These are phyloP conservation scores for Aspergillus pseudonomiae DNA, from an alignment of 2,329 filamentous ascomycete genomes.

Conservation along the genomic window DNA sequence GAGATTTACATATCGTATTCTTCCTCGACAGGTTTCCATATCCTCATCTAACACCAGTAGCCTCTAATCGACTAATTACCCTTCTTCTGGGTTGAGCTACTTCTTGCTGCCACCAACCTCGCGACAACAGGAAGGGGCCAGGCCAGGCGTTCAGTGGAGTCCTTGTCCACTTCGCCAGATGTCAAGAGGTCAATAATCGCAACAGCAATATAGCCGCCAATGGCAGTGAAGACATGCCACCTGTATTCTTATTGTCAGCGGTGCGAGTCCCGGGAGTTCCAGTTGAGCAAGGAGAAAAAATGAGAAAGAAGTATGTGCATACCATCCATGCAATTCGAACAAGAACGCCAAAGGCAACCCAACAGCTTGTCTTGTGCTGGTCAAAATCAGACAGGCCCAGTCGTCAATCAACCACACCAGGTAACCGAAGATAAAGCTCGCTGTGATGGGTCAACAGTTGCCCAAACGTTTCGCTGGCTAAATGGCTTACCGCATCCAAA, in stretches of 20 bases:
- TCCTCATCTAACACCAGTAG: neutral
- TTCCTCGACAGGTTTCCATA: neutral
- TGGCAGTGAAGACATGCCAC: constrained; percentile 49
- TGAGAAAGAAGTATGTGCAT: constrained; percentile 14
- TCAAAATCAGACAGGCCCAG: constrained; percentile 37
- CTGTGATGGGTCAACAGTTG: constrained; percentile 21
- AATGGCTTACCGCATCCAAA: constrained; percentile 29
- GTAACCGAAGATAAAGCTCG: constrained; percentile 43
- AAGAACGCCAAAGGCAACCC: constrained; percentile 45
- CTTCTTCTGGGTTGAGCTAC: neutral
- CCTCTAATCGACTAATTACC: neutral
- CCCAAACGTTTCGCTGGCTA: neutral
- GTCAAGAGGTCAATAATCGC: constrained; percentile 43
- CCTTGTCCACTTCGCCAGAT: constrained; percentile 35
- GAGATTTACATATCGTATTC: neutral
- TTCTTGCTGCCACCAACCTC: constrained; percentile 10
- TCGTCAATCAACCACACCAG: constrained; percentile 46
- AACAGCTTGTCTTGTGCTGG: constrained; percentile 27
- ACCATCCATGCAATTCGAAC: constrained; percentile 49
- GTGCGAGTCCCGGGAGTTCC: no score
- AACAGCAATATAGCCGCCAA: constrained; percentile 47
- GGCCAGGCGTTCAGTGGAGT: constrained; percentile 33
- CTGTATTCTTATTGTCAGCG: constrained; percentile 24
- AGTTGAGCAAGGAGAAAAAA: neutral
- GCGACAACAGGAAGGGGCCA: constrained; percentile 36